Evolutionary conservation across 768 basidiomycete species (phyloP).

Genomic region (Termitomyces sp.): DNA sequence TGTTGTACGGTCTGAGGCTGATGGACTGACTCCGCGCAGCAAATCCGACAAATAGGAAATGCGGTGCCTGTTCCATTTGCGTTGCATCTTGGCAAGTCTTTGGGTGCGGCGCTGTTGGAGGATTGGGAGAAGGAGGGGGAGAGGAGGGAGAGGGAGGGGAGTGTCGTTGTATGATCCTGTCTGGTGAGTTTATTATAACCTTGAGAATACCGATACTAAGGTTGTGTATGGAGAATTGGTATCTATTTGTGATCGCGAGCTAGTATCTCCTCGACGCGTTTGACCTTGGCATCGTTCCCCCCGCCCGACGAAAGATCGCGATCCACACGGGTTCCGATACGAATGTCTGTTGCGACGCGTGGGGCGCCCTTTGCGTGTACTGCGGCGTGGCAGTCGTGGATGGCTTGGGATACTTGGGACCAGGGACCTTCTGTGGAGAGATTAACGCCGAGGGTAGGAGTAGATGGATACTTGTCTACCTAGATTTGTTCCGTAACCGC

Average conservation of each 20-base stretch:
- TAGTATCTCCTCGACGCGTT: slow-evolving; percentile 79
- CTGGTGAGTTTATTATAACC: no score
- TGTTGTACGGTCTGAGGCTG: not conserved
- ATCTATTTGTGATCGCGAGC: slow-evolving; percentile 28
- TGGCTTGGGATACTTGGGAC: slow-evolving; percentile 78
- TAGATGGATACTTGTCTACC: slow-evolving; percentile 34
- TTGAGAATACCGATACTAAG: no score
- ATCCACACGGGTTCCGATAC: slow-evolving; percentile 88
- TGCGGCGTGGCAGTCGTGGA: slow-evolving; percentile 88
- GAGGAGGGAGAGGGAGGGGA: slow-evolving; percentile 37
- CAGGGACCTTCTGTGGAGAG: slow-evolving; percentile 70
- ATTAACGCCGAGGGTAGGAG: not conserved
- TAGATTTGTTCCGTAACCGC: slow-evolving; percentile 91
- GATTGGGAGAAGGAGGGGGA: slow-evolving; percentile 45
- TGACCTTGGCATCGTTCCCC: slow-evolving; percentile 79
- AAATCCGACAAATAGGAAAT: slow-evolving; percentile 77
- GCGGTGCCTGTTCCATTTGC: slow-evolving; percentile 75
- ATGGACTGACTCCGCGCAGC: slow-evolving; percentile 38
- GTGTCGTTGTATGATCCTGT: slow-evolving; percentile 37
- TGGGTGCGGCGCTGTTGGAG: slow-evolving; percentile 41
- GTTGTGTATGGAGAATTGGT: not conserved
- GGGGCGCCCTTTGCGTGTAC: slow-evolving; percentile 75
- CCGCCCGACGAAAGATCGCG: slow-evolving; percentile 56
- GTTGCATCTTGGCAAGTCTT: slow-evolving; percentile 52
- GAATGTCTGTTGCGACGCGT: slow-evolving; percentile 87